Base-by-base conservation (phyloP, 225 moss, liverwort and hornwort genomes). In the Bryum argenteum region DNA sequence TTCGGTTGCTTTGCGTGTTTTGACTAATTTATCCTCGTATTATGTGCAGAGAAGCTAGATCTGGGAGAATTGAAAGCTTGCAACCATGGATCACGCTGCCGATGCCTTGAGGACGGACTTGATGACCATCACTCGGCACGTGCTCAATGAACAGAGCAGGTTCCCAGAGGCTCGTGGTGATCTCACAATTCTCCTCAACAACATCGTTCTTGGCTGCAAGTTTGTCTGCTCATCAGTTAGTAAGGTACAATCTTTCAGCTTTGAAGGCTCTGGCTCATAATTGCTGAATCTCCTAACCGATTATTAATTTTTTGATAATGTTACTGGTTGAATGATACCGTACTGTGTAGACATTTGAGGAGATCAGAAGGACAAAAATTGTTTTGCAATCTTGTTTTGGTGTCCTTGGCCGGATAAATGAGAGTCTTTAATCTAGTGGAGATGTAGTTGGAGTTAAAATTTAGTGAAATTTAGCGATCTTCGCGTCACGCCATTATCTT, bases 151-250 rank as follows among this genome's bases (percentile, higher is more conserved):
- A 77, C 97, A 98, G 88, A 92, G 92, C 85, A 98, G 74, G 79
- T 81, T 83, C 38, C 97, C 94, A 8, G 97, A 94, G 81, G 86
- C 97, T 28, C 89, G 97, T 76, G 97, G 97, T 54, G 97, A 98
- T 79, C 94, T 98, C 11, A 98, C 97, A 37, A 94, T 98, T 85
- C 77, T 98, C 62, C 94, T 98, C 45, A 98, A 91, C 74, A 90
- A 92, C 69, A 98, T 98, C 70, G 94, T 98, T 21, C 89, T 98
- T 9, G 97, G 97, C 73, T 98, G 94, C 97, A 98, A 98, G 79
- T 98, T 85, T 71, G 97, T 98, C 11, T 98, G 97, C 79, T 89
- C 97, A 57, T 94, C 97, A 69, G 97, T 98, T 54, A 98, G 94
- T 79, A 98, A 98, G 97, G 96, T 83, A 23, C 40, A 53, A 54